A percentile compares a stretch with the other conserved stretches of the same genome.
These are phyloP conservation scores for Nigrospora sphaerica DNA, from an alignment of 2,329 filamentous ascomycete genomes.

Conservation along the genomic window DNA sequence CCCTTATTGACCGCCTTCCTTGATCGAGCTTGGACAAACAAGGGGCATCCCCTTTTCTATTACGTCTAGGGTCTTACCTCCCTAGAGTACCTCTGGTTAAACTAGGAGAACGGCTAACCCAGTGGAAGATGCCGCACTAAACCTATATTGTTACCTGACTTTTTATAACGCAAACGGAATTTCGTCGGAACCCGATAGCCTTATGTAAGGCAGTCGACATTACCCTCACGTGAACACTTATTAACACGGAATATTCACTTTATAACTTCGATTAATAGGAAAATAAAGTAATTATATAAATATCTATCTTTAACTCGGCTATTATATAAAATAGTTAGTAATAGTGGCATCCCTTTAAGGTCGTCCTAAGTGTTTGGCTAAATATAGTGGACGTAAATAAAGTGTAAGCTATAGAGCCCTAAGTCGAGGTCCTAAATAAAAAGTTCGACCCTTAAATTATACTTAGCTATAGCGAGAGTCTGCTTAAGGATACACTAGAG, in stretches of 20 bases:
- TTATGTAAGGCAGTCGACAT: not conserved
- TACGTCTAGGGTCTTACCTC: slow-evolving; percentile 4
- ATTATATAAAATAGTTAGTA: slow-evolving; percentile 7
- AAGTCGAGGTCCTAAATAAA: not conserved
- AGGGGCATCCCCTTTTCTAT: slow-evolving; percentile 8
- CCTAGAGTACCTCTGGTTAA: slow-evolving; percentile 3
- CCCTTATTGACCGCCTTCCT: slow-evolving; percentile 8
- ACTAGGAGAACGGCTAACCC: not conserved
- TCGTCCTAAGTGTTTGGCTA: slow-evolving; percentile 9
- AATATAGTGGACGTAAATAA: slow-evolving; percentile 8
- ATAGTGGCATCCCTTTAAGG: slow-evolving; percentile 12
- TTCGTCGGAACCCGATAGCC: not conserved
- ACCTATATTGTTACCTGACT: slow-evolving; percentile 1
- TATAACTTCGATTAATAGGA: slow-evolving; percentile 8
- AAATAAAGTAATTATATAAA: slow-evolving; percentile 7
- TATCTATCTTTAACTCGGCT: slow-evolving; percentile 1
- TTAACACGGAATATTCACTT: slow-evolving; percentile 2
- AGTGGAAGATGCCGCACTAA: too few relatives aligned
- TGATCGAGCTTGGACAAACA: slow-evolving; percentile 3
- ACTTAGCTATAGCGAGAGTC: slow-evolving; percentile 7
- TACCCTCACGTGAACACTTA: not conserved
- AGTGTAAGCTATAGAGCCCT: slow-evolving; percentile 3
- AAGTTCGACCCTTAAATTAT: slow-evolving; percentile 6
- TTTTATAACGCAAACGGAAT: slow-evolving; percentile 1
- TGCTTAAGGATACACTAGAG: slow-evolving; percentile 1